These are phyloP conservation scores for Trypanosoma rangeli DNA, from an alignment of 208 protist species.

Conservation along the genomic window DNA sequence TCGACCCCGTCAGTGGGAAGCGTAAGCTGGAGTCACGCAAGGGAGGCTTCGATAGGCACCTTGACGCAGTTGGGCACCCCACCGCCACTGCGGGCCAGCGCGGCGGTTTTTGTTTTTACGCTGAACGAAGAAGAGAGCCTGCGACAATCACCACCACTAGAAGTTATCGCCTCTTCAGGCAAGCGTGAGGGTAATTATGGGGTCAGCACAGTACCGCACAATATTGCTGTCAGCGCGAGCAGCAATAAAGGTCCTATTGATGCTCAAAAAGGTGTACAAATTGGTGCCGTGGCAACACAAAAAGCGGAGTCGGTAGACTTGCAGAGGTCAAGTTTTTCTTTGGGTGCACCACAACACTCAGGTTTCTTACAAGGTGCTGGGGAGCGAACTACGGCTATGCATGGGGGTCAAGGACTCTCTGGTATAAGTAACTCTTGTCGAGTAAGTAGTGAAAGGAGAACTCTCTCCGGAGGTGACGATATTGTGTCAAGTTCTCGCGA, in stretches of 20 bases:
- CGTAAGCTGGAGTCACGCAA: too few relatives aligned
- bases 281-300: background rate
- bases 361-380: background rate
- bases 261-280: background rate
- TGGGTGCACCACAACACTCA: background rate
- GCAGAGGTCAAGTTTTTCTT: background rate
- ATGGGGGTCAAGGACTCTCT: background rate
- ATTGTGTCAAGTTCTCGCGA: background rate
- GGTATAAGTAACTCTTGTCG: background rate
- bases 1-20: background rate
- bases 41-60: background rate
- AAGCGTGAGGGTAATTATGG: background rate
- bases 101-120: conserved; percentile 17
- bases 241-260: background rate
- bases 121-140: background rate
- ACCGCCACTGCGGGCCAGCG: background rate
- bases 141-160: conserved; percentile 15
- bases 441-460: background rate
- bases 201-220: too few relatives aligned
- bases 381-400: background rate
- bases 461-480: background rate
- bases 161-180: background rate
- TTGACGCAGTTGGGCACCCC: background rate
- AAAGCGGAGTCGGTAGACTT: conserved; percentile 9
- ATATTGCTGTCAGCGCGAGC: background rate